These are phyloP conservation scores for Circinella minor DNA, from an alignment of 371 early-diverging fungal genomes.

Conservation along the genomic window DNA sequence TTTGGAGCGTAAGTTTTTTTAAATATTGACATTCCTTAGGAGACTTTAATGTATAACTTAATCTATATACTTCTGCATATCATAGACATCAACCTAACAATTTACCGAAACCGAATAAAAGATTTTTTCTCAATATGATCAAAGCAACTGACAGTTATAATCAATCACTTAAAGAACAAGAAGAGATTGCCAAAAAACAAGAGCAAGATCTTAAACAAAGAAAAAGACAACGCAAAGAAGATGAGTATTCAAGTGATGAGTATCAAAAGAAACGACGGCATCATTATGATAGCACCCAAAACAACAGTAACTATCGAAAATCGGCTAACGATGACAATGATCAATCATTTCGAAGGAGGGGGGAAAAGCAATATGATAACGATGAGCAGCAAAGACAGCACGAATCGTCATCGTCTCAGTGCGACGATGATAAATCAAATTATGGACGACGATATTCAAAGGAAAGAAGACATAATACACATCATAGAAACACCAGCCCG, in stretches of 20 bases:
- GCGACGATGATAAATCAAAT: no score
- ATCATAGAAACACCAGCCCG: no score
- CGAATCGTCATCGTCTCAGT: no score
- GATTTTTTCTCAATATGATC: conserved; percentile 73
- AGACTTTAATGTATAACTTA: no score
- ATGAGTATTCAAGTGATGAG: conserved; percentile 13
- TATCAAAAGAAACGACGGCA: conserved; percentile 12
- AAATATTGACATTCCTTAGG: background rate
- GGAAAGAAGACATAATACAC: no score
- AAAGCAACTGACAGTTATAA: conserved; percentile 76
- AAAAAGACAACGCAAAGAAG: conserved; percentile 8
- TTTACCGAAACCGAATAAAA: conserved; percentile 57
- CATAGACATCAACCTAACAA: conserved; percentile 8
- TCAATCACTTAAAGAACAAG: conserved; percentile 61
- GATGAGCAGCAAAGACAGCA: no score
- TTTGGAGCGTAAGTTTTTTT: conserved; percentile 25
- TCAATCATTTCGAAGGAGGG: no score
- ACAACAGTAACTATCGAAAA: background rate
- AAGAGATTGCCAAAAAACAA: conserved; percentile 38
- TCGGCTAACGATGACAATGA: background rate
- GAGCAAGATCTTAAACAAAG: conserved; percentile 25
- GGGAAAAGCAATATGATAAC: no score
- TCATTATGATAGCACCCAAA: background rate
- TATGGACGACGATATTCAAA: no score
- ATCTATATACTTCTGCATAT: no score